These are phyloP conservation scores for Ogataea philodendri DNA, from an alignment of 805 yeast species.

Conservation along the genomic window DNA sequence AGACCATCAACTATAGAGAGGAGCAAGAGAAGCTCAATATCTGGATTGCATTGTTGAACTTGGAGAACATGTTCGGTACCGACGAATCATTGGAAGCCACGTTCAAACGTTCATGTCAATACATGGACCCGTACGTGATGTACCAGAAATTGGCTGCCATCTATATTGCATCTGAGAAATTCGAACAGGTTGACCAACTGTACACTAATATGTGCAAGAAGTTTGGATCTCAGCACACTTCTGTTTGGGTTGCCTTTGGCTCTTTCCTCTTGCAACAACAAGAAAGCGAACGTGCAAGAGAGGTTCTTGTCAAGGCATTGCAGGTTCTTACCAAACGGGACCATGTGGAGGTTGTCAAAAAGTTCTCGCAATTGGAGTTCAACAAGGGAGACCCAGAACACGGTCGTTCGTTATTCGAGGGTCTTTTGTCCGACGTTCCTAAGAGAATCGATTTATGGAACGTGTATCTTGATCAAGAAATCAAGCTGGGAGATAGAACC, in stretches of 20 bases:
- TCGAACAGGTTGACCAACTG: constrained; percentile 63
- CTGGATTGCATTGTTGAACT: constrained; percentile 92
- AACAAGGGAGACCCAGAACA: constrained; percentile 87
- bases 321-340: constrained; percentile 67
- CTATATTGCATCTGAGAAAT: constrained; percentile 69
- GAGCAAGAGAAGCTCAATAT: constrained; percentile 91
- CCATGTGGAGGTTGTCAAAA: constrained; percentile 77
- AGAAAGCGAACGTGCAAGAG: constrained; percentile 60
- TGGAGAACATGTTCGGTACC: constrained; percentile 92
- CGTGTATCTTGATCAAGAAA: constrained; percentile 91
- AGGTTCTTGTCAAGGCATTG: constrained; percentile 71
- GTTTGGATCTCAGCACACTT: constrained; percentile 64
- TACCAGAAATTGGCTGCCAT: constrained; percentile 78
- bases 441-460: constrained; percentile 94
- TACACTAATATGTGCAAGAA: constrained; percentile 71
- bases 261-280: constrained; percentile 65
- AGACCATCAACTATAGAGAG: constrained; percentile 84
- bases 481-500: constrained; percentile 62
- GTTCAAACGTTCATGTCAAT: constrained; percentile 82
- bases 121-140: constrained; percentile 84
- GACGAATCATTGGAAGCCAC: constrained; percentile 75
- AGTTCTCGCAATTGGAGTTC: constrained; percentile 88
- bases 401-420: constrained; percentile 93
- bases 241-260: constrained; percentile 83
- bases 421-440: constrained; percentile 83